Conservation (phyloP, 2,329 filamentous ascomycete genomes). For the Sclerotiophoma versabilis region DNA sequence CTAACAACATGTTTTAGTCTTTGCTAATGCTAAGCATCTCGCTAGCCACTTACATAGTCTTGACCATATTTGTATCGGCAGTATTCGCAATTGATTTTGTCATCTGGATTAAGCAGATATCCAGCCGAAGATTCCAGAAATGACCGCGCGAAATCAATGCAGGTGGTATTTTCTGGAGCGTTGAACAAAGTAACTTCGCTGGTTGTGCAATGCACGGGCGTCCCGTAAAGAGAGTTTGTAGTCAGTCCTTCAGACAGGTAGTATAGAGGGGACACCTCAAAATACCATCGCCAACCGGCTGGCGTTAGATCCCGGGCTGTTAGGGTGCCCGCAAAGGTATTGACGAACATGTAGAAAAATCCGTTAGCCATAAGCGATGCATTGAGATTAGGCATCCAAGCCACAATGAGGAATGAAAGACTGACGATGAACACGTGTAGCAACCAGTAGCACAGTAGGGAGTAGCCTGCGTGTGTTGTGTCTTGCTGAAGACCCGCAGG, state of each 20-base stretch:
- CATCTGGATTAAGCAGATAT: slow-evolving; percentile 2
- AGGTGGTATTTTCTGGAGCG: not conserved
- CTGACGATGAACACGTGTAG: slow-evolving; percentile 4
- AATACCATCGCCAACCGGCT: slow-evolving; percentile 6
- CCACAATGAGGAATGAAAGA: slow-evolving; percentile 7
- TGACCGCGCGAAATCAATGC: not conserved
- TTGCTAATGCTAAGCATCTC: not conserved
- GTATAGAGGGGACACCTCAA: slow-evolving; percentile 4
- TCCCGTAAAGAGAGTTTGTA: slow-evolving; percentile 2
- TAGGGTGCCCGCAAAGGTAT: slow-evolving; percentile 5
- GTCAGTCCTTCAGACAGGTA: slow-evolving; percentile 9
- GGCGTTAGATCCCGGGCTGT: not conserved
- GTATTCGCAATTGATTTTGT: not conserved
- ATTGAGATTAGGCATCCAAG: slow-evolving; percentile 7
- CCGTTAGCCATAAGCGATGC: slow-evolving; percentile 6
- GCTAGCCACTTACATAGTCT: slow-evolving; percentile 2
- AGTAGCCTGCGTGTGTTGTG: not conserved
- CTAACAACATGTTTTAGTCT: not conserved
- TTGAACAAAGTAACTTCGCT: slow-evolving; percentile 3
- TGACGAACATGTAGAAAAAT: slow-evolving; percentile 8
- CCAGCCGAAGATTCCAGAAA: not conserved
- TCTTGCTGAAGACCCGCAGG: slow-evolving; percentile 36
- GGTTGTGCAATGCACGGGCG: slow-evolving; percentile 1
- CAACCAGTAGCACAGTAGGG: not conserved
- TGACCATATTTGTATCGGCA: slow-evolving; percentile 4